Evolutionary conservation across 306 rosid species (phyloP), one percentile per base, ranked within the genome.

Genomic region (Sicyos baderoa): DNA sequence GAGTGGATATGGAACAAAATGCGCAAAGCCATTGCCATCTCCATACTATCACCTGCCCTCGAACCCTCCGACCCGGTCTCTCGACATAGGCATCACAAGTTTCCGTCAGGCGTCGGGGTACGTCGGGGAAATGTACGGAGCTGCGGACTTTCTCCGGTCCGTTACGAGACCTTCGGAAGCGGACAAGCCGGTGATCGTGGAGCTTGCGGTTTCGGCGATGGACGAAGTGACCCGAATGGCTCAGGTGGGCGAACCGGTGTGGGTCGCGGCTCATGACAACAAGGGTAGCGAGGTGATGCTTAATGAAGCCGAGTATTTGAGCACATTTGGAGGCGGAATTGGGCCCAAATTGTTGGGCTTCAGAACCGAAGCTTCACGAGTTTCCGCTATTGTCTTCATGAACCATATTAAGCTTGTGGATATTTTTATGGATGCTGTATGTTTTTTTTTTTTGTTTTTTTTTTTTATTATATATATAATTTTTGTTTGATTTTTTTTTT

Each of bases 391-490:
- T 3, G 83, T 91, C 42, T 72, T 64, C 69, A 89, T 87, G 84
- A 82, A 85, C 76, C 85, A 74, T 37, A 45, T 71, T 50, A 87
- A 77, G 49, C 88, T 91, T 32, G 76, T 91, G 62, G 91, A 88
- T 81, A 87, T 83, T 49, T 87, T 91, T 42, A 91, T 88, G 96
- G 89, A 91, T 74, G 91, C 83, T 78, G 97, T 91, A 64, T 76
- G 72, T 67, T 29, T 29, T 29, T 29, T 29, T 29, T 29, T 29
- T 29, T 1, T 29, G 2, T 29, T 29, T 1, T 1, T 29, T 29
- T 29, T 5, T 25, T 25, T 25, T 25, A 25, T 25, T 1, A 25
- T 1, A 25, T 1, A 25, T 3, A 25, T 49, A 2, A 53, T 18
- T 21, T 0, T 37, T 16, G 3, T 19, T 50, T 29, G 9, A 14